Evolutionary conservation across 805 yeast species (phyloP), one percentile per base, ranked within the genome.

Genomic region (Starmerella bacillaris): DNA sequence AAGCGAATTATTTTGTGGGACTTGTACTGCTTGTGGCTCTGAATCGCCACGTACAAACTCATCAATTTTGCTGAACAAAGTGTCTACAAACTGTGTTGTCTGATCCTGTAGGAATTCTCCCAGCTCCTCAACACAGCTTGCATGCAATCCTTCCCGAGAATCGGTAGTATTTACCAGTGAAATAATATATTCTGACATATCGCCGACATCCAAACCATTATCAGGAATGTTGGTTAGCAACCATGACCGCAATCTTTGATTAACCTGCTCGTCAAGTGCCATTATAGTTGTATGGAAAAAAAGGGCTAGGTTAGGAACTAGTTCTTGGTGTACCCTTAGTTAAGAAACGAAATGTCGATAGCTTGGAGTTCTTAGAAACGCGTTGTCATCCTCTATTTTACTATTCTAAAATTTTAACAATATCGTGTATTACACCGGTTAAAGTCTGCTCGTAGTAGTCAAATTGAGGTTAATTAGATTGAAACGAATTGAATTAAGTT

Each of bases 181-280:
- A 19, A 62, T 26, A 15, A 64, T 60, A 43, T 63, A 66, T 31
- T 65, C 69, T 1, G 63, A 53, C 37, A 65, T 45, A 18, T 62
- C 64, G 9, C 54, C 38, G 20, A 42, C 33, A 19, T 37, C 40
- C 4, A 44, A 35, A 18, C 37, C 47, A 12, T 34, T 30, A 31
- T 24, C 34, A 15, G 19, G 27, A 6, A 44, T 26, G 27, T 38
- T 33, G 18, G 27, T 24, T 21, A 39, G 35, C 30, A 44, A 36
- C 47, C 47, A 44, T 20, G 47, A 41, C 33, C 30, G 33, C 37
- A 44, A 37, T 35, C 37, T 24, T n/a, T 39, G 39, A 6, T 31
- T 27, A 11, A 33, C 22, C 21, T 33, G 37, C 15, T 16, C 19
- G 27, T 37, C 38, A 12, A 42, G 26, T 9, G 41, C 32, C 37